Evolutionary conservation across 2,329 filamentous ascomycete genomes (phyloP).

Genomic region (Raffaelea deltoideospora): DNA sequence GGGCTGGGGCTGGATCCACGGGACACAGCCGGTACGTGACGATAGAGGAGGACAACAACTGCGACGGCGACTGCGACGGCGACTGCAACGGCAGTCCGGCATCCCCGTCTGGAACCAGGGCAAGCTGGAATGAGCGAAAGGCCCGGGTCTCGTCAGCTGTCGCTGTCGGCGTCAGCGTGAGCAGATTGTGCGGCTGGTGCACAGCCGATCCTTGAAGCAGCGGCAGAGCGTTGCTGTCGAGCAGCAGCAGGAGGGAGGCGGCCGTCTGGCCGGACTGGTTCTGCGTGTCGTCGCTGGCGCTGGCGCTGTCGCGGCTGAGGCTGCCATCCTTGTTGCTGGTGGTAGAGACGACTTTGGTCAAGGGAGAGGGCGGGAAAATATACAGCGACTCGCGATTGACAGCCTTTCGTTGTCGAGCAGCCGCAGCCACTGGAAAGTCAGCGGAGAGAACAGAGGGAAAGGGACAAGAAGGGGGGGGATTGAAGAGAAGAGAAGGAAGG

Average conservation of each 20-base stretch:
- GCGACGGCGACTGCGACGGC: no score
- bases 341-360: background rate
- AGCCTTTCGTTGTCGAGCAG: no score
- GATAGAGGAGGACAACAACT: no score
- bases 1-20: no score
- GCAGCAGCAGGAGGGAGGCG: background rate
- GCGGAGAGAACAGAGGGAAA: no score
- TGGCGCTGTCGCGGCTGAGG: no score
- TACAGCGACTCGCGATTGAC: no score
- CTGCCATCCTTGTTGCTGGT: background rate
- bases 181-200: background rate
- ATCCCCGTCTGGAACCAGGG: background rate
- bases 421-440: no score
- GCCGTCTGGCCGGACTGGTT: background rate
- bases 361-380: slow-evolving; percentile 7
- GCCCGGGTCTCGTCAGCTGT: background rate
- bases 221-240: background rate
- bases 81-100: no score
- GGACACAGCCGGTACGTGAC: no score
- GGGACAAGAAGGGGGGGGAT: background rate
- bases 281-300: background rate
- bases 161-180: background rate
- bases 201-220: background rate
- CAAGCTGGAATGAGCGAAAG: background rate
- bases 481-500: background rate